Evolutionary conservation across 768 basidiomycete genomes (phyloP).

Genomic region (Phanerochaete carnosa): DNA sequence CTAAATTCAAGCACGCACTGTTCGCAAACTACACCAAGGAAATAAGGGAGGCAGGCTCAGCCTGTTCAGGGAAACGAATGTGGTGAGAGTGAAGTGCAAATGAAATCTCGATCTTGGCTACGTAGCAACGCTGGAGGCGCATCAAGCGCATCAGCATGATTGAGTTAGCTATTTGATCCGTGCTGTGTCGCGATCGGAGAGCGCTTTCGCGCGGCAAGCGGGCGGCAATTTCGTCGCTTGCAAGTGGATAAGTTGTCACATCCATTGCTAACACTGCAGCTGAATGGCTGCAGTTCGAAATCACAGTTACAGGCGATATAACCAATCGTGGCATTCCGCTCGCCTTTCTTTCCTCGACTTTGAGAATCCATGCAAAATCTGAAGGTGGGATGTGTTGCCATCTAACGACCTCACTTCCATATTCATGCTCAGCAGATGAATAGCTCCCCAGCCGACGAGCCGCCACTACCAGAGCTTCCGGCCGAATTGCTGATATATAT

Average conservation of each 20-base stretch:
- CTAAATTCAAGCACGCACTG: not conserved
- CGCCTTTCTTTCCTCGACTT: no score
- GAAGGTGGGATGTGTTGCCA: no score
- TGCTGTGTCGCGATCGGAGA: not conserved
- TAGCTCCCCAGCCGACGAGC: not conserved
- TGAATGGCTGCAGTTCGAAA: no score
- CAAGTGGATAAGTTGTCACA: no score
- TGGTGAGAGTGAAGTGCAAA: not conserved
- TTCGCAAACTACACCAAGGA: not conserved
- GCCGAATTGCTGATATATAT: constrained; percentile 22
- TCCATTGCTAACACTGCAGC: no score
- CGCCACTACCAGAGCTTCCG: constrained; percentile 11
- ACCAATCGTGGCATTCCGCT: no score
- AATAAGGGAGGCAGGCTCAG: constrained; percentile 16
- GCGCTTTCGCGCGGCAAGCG: no score
- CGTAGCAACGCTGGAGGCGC: not conserved
- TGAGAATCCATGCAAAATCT: no score
- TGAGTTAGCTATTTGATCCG: not conserved
- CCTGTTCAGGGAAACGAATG: constrained; percentile 10
- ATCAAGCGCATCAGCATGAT: constrained; percentile 3
- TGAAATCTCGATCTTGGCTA: not conserved
- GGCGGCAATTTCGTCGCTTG: no score
- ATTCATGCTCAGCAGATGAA: not conserved
- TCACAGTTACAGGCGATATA: no score
- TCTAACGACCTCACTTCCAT: no score